Evolutionary conservation across 129 eudicot genomes (phyloP).

Genomic region (Chrysanthemum makinoi): DNA sequence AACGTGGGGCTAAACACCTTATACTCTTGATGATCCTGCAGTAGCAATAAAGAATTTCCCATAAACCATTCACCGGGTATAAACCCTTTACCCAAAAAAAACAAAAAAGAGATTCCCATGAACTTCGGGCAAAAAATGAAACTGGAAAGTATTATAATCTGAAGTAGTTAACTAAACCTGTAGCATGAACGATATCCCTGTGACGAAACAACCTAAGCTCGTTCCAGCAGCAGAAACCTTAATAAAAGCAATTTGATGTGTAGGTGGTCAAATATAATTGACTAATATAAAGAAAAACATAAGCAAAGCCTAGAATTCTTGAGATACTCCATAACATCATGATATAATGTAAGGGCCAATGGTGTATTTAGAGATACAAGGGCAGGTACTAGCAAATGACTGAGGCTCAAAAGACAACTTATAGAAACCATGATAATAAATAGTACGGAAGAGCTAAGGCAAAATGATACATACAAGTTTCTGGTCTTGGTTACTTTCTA

Average conservation of each 20-base stretch:
- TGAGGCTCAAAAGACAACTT: no score
- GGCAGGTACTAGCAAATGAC: no score
- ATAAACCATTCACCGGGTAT: background rate
- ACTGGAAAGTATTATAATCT: background rate
- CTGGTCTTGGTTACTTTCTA: background rate
- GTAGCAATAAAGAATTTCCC: background rate
- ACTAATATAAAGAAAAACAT: background rate
- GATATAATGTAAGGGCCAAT: no score
- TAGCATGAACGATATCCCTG: conserved; percentile 67
- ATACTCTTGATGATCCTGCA: conserved; percentile 54
- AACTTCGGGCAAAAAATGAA: background rate
- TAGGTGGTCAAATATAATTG: no score
- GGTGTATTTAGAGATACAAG: no score
- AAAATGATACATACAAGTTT: background rate
- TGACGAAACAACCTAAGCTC: conserved; percentile 66
- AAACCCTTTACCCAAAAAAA: no score
- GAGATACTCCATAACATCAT: background rate
- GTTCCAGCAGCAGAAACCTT: conserved; percentile 85
- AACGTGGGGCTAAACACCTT: conserved; percentile 58
- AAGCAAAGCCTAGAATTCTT: background rate
- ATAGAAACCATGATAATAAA: no score
- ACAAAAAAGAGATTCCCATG: background rate
- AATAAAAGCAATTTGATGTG: background rate
- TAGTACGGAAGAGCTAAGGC: background rate
- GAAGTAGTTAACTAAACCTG: conserved; percentile 49